These are phyloP conservation scores for Eucalyptus erythrocorys DNA, from an alignment of 345 rosid species.

Conservation along the genomic window DNA sequence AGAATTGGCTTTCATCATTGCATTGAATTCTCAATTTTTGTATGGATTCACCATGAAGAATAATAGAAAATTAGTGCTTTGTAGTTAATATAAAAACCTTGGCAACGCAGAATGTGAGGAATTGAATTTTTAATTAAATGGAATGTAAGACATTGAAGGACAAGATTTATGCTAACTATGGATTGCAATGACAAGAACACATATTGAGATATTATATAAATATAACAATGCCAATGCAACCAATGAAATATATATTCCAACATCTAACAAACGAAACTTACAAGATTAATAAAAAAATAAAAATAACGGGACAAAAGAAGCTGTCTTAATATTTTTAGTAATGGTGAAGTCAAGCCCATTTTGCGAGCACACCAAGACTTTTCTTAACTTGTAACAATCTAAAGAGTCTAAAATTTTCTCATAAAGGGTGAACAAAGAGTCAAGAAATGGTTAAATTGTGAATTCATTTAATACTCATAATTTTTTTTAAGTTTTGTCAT, in stretches of 20 bases:
- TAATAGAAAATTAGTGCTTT: no score
- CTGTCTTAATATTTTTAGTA: no score
- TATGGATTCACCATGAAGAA: no score
- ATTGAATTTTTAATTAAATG: background rate
- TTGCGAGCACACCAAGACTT: background rate
- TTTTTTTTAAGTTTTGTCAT: background rate
- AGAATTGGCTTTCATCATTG: background rate
- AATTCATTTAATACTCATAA: background rate
- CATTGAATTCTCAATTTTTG: no score
- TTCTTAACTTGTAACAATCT: background rate
- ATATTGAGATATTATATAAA: no score
- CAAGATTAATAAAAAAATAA: no score
- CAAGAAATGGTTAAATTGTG: background rate
- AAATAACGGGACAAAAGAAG: no score
- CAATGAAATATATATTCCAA: background rate
- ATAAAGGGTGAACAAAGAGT: background rate
- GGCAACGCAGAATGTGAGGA: background rate
- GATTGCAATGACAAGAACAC: background rate
- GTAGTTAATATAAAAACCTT: background rate
- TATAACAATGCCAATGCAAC: background rate
- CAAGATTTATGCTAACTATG: background rate
- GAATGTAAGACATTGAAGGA: background rate
- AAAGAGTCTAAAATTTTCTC: background rate
- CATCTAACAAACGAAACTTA: background rate
- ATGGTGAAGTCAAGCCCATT: background rate